Evolutionary conservation across 2,329 filamentous ascomycete genomes (phyloP), one percentile per base, ranked within the genome.

Genomic region (Epicoccum nigrum): DNA sequence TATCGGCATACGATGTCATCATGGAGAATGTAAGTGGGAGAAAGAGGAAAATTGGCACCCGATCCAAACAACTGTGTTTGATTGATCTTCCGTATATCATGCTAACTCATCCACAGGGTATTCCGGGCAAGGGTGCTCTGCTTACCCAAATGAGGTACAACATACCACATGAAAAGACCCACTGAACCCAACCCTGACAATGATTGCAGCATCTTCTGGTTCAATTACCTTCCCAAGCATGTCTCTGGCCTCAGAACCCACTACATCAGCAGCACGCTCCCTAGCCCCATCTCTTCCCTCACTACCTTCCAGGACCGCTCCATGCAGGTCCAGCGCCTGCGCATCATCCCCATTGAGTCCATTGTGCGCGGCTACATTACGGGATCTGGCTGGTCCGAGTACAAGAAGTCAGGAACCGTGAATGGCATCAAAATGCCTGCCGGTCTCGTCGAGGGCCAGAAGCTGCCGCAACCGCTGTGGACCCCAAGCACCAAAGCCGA

Each of bases 1-100:
- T 97, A 72, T 96, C 91, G 19, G 94, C 94, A 48, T 97, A 93
- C 79, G 93, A 97, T 81, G 91, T 95, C 63, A 85, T 96, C 63
- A 86, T 96, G 81, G 78, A 83, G 65, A 97, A 94, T 76, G 86
- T 86, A 71, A 67, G 74, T 64, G 4, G 19, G 12, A 39, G 1
- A 7, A 25, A 20, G n/a, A n/a, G 28, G 1, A 7, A 25, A 20
- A 8, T 15, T 20, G 9, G 9, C 15, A 32, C 23, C 9, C 2
- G 5, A 11, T 7, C 11, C 11, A n/a, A 28, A 12, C 7, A 8
- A 15, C 12, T 16, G 17, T 15, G 7, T 30, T 20, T 12, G 20
- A 35, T 30, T 7, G 28, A 11, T 25, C 23, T 25, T 25, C 28
- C 13, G 8, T 4, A 30, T 9, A 30, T 4, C n/a, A 20, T 25